Evolutionary conservation across 1,284 basidiomycete genomes (phyloP).

Genomic region (Puccinia triticina): DNA sequence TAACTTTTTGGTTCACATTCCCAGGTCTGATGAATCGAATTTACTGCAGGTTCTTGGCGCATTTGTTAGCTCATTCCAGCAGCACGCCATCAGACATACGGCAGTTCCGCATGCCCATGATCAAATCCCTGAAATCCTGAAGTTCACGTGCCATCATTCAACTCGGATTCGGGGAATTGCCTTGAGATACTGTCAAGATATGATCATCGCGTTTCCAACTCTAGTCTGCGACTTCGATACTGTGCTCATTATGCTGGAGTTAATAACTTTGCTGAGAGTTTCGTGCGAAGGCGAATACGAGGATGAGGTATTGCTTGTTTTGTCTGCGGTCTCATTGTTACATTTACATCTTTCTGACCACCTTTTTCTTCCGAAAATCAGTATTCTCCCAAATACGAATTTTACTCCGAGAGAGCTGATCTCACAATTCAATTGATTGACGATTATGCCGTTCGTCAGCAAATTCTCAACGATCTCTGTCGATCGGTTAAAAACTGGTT

Average conservation of each 20-base stretch:
- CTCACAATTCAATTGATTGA: conserved; percentile 83
- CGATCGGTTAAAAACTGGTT: conserved; percentile 80
- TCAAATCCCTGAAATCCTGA: conserved; percentile 45
- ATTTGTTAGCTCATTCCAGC: conserved; percentile 48
- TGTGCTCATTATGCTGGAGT: conserved; percentile 77
- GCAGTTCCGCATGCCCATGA: conserved; percentile 44
- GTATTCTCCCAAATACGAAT: conserved; percentile 86
- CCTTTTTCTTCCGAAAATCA: conserved; percentile 58
- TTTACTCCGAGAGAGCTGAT: conserved; percentile 71
- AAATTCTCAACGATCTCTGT: conserved; percentile 77
- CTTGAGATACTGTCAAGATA: conserved; percentile 68
- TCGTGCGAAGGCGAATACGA: conserved; percentile 87
- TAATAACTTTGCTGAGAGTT: conserved; percentile 81
- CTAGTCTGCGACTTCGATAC: conserved; percentile 87
- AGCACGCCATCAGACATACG: conserved; percentile 45
- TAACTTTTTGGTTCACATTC: background rate
- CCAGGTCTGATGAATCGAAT: conserved; percentile 4
- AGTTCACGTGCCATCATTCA: conserved; percentile 34
- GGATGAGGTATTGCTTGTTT: conserved; percentile 72
- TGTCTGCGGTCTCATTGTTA: background rate
- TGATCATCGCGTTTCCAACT: conserved; percentile 91
- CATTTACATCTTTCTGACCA: conserved; percentile 17
- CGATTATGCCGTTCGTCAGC: conserved; percentile 80
- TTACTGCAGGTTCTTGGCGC: conserved; percentile 41
- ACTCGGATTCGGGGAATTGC: conserved; percentile 37